Evolutionary conservation across 1,139 yeast genomes (phyloP).

Genomic region (Zygoascus sp.): DNA sequence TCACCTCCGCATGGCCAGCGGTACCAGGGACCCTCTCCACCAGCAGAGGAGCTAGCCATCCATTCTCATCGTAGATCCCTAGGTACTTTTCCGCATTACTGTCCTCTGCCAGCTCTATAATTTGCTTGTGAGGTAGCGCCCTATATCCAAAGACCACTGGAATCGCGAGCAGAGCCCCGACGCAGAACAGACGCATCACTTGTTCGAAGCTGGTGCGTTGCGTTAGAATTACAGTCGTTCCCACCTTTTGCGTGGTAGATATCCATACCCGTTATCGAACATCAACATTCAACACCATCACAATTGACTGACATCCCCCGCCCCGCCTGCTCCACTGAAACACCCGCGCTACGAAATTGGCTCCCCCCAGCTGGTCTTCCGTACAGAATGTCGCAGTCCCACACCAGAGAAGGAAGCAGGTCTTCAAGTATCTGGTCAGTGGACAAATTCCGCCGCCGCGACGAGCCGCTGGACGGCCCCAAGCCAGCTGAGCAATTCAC

Average conservation of each 20-base stretch:
- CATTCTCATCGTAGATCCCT: slow-evolving; percentile 22
- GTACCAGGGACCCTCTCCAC: slow-evolving; percentile 45
- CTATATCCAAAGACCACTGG: slow-evolving; percentile 14
- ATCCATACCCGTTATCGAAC: too few relatives aligned
- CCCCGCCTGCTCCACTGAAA: not conserved
- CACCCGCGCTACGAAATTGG: not conserved
- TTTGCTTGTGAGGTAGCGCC: slow-evolving; percentile 13
- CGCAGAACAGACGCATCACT: not conserved
- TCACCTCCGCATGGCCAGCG: slow-evolving; percentile 38
- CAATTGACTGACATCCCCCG: not conserved
- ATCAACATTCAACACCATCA: not conserved
- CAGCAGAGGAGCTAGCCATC: slow-evolving; percentile 33
- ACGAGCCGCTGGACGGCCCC: not conserved
- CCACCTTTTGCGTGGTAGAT: too few relatives aligned
- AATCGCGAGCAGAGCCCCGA: not conserved
- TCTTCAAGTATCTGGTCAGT: slow-evolving; percentile 9
- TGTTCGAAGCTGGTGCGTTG: too few relatives aligned
- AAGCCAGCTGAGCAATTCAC: slow-evolving; percentile 18
- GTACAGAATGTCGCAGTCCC: not conserved
- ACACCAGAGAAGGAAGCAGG: not conserved
- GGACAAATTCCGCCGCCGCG: slow-evolving; percentile 1
- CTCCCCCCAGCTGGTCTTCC: too few relatives aligned
- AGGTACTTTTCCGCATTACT: slow-evolving; percentile 19
- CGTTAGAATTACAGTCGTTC: too few relatives aligned
- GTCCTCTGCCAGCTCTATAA: slow-evolving; percentile 8